Base-by-base conservation (phyloP, 1,139 yeast species). In the Candida neerlandica region DNA sequence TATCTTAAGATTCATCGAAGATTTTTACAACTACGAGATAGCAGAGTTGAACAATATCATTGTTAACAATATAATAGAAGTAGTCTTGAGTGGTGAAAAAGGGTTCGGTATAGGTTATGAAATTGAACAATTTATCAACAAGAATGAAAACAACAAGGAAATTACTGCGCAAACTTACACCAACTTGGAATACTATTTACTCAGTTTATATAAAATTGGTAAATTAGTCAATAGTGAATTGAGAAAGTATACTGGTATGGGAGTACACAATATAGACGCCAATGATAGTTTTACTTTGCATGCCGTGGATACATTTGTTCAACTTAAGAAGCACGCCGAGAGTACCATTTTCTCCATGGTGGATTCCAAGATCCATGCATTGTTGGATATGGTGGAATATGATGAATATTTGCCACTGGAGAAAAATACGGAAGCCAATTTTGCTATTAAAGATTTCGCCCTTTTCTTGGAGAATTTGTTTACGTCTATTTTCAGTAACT, bases 121-220 rank as follows among this genome's bases (percentile, higher is more conserved):
- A 53, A 78, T 90, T 52, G 75, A 79, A 50, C 80, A 78, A 15
- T 86, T 89, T 59, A 77, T 91, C 37, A 77, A 65, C 30, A 72
- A 65, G 51, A 75, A 83, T 57, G 78, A 89, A 1, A 82, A 86
- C 27, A 87, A 91, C 52, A 88, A 96, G 64, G 99, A 94, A 66
- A 91, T 91, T 56, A 81, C 91, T 41, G 89, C 97, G 0, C 98
- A 94, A 68, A 89, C 90, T 57, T 77, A 89, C 57, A 86, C 95
- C 51, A 91, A 94, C 64, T 73, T 92, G 60, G 97, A 94, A 61
- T 90, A 89, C 66, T 92, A 92, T 65, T 78, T 87, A 51, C 72
- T 74, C 66, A 81, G 86, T 53, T 76, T 82, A 50, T 73, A 78
- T 53, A 86, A 84, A 61, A 71, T 84, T 49, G 85, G 84, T 5